phyloP scores from a whole-genome alignment of 257 asterid genomes.

The Capsicum pubescens region DNA sequence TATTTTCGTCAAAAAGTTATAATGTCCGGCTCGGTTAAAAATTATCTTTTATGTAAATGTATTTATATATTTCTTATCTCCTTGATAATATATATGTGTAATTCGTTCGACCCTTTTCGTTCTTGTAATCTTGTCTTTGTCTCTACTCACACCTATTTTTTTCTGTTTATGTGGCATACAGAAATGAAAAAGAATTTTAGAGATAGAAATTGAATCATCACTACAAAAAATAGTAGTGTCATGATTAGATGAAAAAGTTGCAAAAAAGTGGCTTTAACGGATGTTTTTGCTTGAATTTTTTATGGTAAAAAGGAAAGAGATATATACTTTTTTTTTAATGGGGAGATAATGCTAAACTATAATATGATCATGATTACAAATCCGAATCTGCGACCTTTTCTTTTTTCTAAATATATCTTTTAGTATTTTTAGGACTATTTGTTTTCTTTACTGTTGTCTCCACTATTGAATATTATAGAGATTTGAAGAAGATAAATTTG shows the following conservation, averaged over 20 bases:
- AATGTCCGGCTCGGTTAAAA: neutral
- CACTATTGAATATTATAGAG: neutral
- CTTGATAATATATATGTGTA: neutral
- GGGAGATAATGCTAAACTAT: conserved; percentile 14
- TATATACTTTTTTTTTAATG: neutral
- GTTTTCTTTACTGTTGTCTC: neutral
- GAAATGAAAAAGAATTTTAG: neutral
- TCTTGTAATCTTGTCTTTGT: neutral
- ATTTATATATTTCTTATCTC: neutral
- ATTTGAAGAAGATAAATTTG: neutral
- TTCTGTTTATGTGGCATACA: neutral
- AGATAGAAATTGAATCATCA: neutral
- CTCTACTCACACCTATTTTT: neutral
- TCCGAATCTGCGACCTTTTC: neutral
- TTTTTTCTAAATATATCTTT: neutral
- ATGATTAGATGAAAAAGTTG: neutral
- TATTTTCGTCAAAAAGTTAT: neutral
- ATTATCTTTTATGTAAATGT: neutral
- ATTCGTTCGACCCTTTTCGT: neutral
- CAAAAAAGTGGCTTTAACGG: neutral
- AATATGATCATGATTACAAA: neutral
- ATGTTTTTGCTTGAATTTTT: neutral
- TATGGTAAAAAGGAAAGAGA: conserved; percentile 5
- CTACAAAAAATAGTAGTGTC: neutral
- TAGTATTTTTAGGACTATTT: neutral